Percentiles rank a stretch among this genome's conserved stretches.
Conservation (phyloP, 1,284 basidiomycete species). For the Somion occarium region DNA sequence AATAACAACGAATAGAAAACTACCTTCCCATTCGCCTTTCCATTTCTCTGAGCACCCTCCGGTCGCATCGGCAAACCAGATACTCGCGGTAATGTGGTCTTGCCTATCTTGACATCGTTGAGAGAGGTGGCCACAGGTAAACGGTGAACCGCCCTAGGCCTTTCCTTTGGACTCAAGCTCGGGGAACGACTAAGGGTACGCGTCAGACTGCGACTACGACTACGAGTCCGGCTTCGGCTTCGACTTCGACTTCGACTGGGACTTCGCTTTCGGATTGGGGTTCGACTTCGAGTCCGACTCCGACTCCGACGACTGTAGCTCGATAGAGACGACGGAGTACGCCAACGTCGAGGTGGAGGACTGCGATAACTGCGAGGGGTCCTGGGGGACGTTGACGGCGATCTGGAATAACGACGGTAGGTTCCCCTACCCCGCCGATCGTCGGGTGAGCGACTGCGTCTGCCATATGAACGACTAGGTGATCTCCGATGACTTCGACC, state of each 20-base stretch:
- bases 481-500: constrained; percentile 48
- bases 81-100: constrained; percentile 12
- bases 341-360: constrained; percentile 23
- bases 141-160: constrained; percentile 55
- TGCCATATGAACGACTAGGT: constrained; percentile 32
- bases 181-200: constrained; percentile 41
- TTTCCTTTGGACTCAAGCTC: constrained; percentile 45
- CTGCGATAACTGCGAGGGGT: constrained; percentile 13
- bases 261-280: too few species aligned
- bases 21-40: constrained; percentile 10
- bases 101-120: constrained; percentile 29
- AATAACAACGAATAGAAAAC: not conserved
- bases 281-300: constrained; percentile 26
- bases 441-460: constrained; percentile 30
- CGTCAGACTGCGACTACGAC: constrained; percentile 32
- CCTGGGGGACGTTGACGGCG: constrained; percentile 20
- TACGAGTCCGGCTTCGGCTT: constrained; percentile 39
- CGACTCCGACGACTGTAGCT: constrained; percentile 33
- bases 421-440: constrained; percentile 17
- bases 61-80: not conserved
- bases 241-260: constrained; percentile 27
- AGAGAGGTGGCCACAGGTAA: constrained; percentile 48
- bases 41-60: constrained; percentile 5
- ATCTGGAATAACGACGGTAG: constrained; percentile 19
- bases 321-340: constrained; percentile 26